phyloP scores from a whole-genome alignment of 164 flowering plant species.

The Magnolia kwangsiensis region DNA sequence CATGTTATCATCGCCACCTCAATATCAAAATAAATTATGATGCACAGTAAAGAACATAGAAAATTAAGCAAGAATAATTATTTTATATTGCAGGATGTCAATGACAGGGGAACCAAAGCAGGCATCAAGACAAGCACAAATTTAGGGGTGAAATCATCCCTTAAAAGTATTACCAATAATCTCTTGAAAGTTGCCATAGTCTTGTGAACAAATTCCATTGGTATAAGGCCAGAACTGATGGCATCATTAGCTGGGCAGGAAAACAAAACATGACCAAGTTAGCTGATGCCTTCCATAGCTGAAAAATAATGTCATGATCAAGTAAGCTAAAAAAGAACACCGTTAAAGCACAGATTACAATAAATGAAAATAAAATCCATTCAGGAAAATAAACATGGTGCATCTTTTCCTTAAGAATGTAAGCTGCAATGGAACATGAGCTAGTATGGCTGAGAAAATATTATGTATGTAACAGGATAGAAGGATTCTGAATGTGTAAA shows the following conservation, averaged over 20 bases:
- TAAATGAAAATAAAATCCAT: neutral
- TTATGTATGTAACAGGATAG: too few species aligned
- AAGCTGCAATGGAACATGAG: too few species aligned
- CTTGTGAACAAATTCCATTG: conserved; percentile 46
- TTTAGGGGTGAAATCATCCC: neutral
- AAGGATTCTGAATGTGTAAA: too few species aligned
- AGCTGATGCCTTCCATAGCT: neutral
- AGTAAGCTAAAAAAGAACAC: neutral
- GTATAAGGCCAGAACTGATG: conserved; percentile 30
- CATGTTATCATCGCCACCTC: too few species aligned
- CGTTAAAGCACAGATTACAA: neutral
- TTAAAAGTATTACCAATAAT: conserved; percentile 58
- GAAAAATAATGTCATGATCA: neutral
- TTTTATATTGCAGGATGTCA: neutral
- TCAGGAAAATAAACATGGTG: neutral
- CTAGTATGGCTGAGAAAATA: too few species aligned
- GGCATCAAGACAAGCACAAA: too few species aligned
- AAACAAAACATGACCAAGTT: conserved; percentile 13
- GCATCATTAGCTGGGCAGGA: conserved; percentile 29
- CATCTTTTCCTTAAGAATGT: too few species aligned
- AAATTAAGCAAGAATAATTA: too few species aligned
- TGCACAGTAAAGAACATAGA: too few species aligned
- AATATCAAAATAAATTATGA: too few species aligned
- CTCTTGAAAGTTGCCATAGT: conserved; percentile 50
- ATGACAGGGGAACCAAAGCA: neutral